These are phyloP conservation scores for Colletotrichum horii DNA, from an alignment of 2,329 filamentous ascomycete species.

Conservation along the genomic window DNA sequence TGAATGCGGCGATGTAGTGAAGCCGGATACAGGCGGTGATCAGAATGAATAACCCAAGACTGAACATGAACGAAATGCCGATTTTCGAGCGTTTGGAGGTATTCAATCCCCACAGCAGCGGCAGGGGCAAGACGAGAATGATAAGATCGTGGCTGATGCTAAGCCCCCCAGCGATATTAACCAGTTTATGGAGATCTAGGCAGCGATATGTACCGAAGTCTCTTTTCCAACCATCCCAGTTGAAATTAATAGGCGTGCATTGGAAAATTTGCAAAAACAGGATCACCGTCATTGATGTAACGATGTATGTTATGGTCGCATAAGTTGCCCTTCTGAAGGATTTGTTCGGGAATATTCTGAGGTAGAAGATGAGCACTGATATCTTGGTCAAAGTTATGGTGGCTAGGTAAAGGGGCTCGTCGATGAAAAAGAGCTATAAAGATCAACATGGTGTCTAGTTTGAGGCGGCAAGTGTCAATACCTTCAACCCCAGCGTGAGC, in stretches of 20 bases:
- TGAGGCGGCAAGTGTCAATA: slow-evolving; percentile 2
- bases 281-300: slow-evolving; percentile 28
- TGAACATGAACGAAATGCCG: slow-evolving; percentile 39
- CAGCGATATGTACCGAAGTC: slow-evolving; percentile 28
- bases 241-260: slow-evolving; percentile 34
- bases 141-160: slow-evolving; percentile 39
- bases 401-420: slow-evolving; percentile 35
- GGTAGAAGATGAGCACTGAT: slow-evolving; percentile 35
- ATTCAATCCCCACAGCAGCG: slow-evolving; percentile 34
- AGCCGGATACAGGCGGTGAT: slow-evolving; percentile 40
- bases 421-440: slow-evolving; percentile 30
- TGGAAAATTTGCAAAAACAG: slow-evolving; percentile 40
- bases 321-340: slow-evolving; percentile 30
- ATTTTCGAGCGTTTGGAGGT: slow-evolving; percentile 27
- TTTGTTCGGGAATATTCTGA: slow-evolving; percentile 34
- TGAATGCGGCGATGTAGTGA: slow-evolving; percentile 36
- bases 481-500: slow-evolving; percentile 34
- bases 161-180: slow-evolving; percentile 31
- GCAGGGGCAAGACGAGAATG: slow-evolving; percentile 39
- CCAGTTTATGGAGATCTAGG: slow-evolving; percentile 35
- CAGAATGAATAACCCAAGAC: slow-evolving; percentile 40
- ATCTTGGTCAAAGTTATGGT: slow-evolving; percentile 34
- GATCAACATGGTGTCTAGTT: neutral
- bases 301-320: slow-evolving; percentile 28
- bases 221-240: slow-evolving; percentile 38